phyloP scores from a whole-genome alignment of 352 stramenopile genomes.

The Globisporangium uncinulatum region DNA sequence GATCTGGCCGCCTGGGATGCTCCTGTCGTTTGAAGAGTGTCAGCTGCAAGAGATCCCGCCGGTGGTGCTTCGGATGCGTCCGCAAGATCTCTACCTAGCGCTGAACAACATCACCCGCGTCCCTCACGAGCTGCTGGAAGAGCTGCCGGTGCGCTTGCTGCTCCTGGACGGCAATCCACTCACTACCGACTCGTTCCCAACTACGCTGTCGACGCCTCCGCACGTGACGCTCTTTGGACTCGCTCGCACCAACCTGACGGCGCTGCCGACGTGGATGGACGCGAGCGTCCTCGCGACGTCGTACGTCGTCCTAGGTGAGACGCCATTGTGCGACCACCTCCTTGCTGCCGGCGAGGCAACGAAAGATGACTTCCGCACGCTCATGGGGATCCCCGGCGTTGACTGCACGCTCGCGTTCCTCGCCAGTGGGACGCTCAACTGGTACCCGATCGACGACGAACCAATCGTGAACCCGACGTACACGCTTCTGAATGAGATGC shows the following conservation, averaged over 20 bases:
- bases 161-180: constrained; percentile 14
- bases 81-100: constrained; percentile 4
- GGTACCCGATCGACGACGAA: constrained; percentile 4
- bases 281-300: background rate
- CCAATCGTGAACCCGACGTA: constrained; percentile 4
- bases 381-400: background rate
- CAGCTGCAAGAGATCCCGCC: background rate
- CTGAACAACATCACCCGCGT: constrained; percentile 2
- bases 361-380: no score
- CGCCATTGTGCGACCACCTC: constrained; percentile 4
- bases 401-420: constrained; percentile 3
- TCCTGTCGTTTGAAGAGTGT: constrained; percentile 1
- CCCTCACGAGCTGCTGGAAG: background rate
- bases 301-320: background rate
- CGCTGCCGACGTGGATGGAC: constrained; percentile 1
- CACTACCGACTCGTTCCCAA: background rate
- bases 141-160: background rate
- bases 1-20: constrained; percentile 4
- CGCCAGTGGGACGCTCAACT: background rate
- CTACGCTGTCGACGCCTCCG: background rate
- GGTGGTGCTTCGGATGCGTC: background rate
- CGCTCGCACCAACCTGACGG: background rate
- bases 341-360: background rate
- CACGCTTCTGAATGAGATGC: background rate
- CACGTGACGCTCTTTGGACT: background rate